These are phyloP conservation scores for Poteriospumella lacustris DNA, from an alignment of 108 stramenopile genomes.

Conservation along the genomic window DNA sequence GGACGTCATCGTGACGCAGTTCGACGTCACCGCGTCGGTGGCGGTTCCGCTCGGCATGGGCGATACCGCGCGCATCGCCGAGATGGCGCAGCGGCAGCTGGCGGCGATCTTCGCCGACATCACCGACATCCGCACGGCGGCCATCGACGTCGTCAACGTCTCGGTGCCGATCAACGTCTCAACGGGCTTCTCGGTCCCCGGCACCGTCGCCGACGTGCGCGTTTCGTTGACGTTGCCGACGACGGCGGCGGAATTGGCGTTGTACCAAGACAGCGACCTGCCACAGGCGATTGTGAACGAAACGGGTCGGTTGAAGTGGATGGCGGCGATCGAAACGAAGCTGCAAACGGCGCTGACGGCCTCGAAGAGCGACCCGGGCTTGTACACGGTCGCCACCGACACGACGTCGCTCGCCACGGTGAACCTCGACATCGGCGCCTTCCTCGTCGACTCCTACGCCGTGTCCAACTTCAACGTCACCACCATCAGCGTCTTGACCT, in stretches of 20 bases:
- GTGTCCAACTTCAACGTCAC: too few species aligned
- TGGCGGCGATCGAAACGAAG: too few species aligned
- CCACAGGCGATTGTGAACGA: too few species aligned
- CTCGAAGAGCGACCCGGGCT: slow-evolving; percentile 27
- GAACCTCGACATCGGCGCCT: slow-evolving; percentile 14
- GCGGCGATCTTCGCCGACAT: not conserved
- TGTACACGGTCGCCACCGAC: slow-evolving; percentile 17
- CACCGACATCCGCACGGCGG: not conserved
- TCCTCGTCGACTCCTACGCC: slow-evolving; percentile 24
- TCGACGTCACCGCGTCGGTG: slow-evolving; percentile 24
- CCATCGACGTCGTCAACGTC: slow-evolving; percentile 3
- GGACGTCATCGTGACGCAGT: slow-evolving; percentile 30
- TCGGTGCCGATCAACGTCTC: slow-evolving; percentile 48
- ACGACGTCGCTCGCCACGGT: slow-evolving; percentile 19
- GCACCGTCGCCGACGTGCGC: too few species aligned
- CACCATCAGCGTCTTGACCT: not conserved
- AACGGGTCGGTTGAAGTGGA: too few species aligned
- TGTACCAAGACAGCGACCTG: too few species aligned
- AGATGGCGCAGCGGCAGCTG: not conserved
- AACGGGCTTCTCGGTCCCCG: too few species aligned
- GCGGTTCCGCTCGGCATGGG: too few species aligned
- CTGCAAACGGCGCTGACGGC: slow-evolving; percentile 20
- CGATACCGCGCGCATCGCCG: not conserved
- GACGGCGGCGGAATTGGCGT: too few species aligned
- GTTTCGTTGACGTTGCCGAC: too few species aligned